Base-by-base conservation (phyloP, 192 early-diverging fungal genomes). In the Umbelopsis sp. region DNA sequence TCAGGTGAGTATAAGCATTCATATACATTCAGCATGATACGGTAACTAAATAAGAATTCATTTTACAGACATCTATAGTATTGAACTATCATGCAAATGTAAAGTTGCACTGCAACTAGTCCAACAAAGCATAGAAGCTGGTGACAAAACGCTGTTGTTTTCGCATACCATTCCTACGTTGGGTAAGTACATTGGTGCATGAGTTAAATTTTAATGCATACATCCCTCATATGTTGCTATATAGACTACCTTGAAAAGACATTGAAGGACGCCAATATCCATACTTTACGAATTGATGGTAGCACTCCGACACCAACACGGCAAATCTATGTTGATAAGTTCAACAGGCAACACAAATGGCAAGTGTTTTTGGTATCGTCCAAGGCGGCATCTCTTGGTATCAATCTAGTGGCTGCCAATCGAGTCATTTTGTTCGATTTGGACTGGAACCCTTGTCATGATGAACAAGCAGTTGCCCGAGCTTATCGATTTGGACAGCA, bases 391-490 rank as follows among this genome's bases (percentile, higher is more conserved):
- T 82, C 80, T 20, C 77, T 91, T 46, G 90, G 89, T 12, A 72
- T 91, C 18, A 94, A 93, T 67, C 70, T 93, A n/a, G 75, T 83
- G 3, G 80, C 83, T 1, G 93, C 93, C 15, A 94, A 81, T 68
- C 83, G 91, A 4, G 87, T 95, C 6, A 79, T 95, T 18, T 67
- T 95, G 15, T 80, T 88, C 67, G 93, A 93, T 69, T 74, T 86
- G 27, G 91, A 90, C 46, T 95, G 92, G 92, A 95, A 93, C 58
- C 93, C 93, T 22, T 88, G 73, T 35, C 81, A 81, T 49, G 90
- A 91, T 68, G 88, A 93, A 50, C 92, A 93, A 77, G 88, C 90
- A 3, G 83, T 93, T 35, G 92, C 89, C 0, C 78, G 91, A 30
- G 64, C 82, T n/a, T 75, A 91, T 73, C 84, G 90, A 11, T 92